Base-by-base conservation (phyloP, 1,284 basidiomycete genomes). In the Melampsora larici-populina region DNA sequence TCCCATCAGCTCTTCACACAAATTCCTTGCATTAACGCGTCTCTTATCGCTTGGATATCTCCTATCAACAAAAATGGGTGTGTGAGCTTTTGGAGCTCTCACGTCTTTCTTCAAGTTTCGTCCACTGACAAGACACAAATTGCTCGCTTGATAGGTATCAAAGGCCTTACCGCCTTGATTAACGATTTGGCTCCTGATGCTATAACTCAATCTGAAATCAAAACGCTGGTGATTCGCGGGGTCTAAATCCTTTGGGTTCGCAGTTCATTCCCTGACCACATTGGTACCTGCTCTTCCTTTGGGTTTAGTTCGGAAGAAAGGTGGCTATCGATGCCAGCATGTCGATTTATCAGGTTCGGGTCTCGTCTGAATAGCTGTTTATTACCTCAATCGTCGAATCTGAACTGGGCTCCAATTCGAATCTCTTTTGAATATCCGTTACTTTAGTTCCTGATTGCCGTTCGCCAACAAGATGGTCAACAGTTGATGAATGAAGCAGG, bases 401-500 rank as follows among this genome's bases (percentile, higher is more conserved):
- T 11, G 40, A 26, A 3, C 31, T 40, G 9, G 24, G 21, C 33
- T 49, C 17, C 6, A n/a, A 24, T 21, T 51, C 48, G n/a, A 48
- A 26, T 43, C 79, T 81, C 49, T 51, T 84, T 81, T 29, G 60
- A 29, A 79, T 83, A 84, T 84, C 85, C 83, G 11, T 85, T 85
- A 81, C 88, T 87, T 82, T 94, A 98, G 83, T 99, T 99, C 85
- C 89, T 99, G 79, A 98, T 99, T 80, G 96, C 96, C 18, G 96
- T 99, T 2, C 88, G 97, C 46, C 94, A 97, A 84, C 91, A 90
- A 83, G 96, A 98, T 83, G 96, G 97, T 17, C 94, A 99, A 85
- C 89, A 97, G 87, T 88, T 99, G 81, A 97, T 92, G 83, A 97
- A 97, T 82, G 96, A 99, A 31, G 90, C 90, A 0, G 97, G 97